Base-by-base conservation (phyloP, 1,139 yeast genomes). In the Candida glucosophila region DNA sequence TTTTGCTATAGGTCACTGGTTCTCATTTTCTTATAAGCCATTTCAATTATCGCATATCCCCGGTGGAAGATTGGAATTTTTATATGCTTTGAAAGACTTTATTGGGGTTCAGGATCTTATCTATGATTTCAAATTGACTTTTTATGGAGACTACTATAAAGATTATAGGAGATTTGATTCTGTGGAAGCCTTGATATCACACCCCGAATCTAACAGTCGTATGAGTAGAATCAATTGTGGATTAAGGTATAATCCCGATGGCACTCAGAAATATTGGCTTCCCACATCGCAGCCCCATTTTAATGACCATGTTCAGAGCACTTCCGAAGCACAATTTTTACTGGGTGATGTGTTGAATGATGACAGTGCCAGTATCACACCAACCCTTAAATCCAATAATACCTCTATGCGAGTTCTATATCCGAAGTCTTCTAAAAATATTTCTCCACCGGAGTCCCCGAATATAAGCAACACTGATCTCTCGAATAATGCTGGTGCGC, bases 1-100 rank as follows among this genome's bases (percentile, higher is more conserved):
- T 4, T 90, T 90, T 58, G 86, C 97, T 0, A 53, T 80, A 17
- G 81, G 93, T 8, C 98, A 90, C 55, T 78, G 90, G 79, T 49
- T 66, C 23, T 88, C 97, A 0, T 90, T 90, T 49, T 73, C 85
- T 5, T 81, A 79, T 52, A 57, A 58, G 5, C 93, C 86, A 20
- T 90, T 79, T 47, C 69, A 79, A 3, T 58, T 73, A 2, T 49
- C 68, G 5, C 54, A 54, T 5, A 55, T 80, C 30, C 88, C 90
- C 1, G 73, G 77, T 35, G 90, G 83, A 1, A 58, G 94, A 28
- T 44, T 85, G 26, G 58, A 70, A 15, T 64, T 76, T 14, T 44
- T 40, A 26, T 65, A 69, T 37, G 94, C 96, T 0, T 34, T 83
- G 3, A 66, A 76, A 29, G 99, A 90, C 46, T 76, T 82, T 42